Evolutionary conservation across 192 early-diverging fungal species (phyloP), one percentile per base, ranked within the genome.

Genomic region (Linderina pennispora): DNA sequence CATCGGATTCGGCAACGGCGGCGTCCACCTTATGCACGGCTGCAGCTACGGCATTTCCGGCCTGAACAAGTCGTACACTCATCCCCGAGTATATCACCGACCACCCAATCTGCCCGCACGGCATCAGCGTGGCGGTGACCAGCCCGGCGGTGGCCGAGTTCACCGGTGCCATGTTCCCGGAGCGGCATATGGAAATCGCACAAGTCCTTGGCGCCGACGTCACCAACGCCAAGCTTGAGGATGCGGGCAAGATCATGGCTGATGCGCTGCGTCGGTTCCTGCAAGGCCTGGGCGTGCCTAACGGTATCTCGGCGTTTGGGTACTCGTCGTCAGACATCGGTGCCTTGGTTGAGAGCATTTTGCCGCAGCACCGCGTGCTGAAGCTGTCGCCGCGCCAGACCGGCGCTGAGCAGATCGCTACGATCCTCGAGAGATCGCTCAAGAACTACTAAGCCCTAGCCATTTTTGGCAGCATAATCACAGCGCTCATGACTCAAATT

Each of bases 311-410:
- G 15, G 87, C 86, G 2, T 50, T 94, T 45, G 91, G 91, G 0
- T 91, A 82, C 49, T 62, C 75, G 32, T 77, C 75, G 32, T 63
- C 76, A 0, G 78, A 89, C 52, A 84, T 91, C 25, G 74, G 66
- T 13, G 77, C 72, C 8, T 57, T 94, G 48, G 88, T 94, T 16
- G 78, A 88, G 43, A 89, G 89, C 24, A 90, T 89, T 9, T 48
- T 94, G 54, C 91, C 91, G 5, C 91, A 94, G 67, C 86, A 94
- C 59, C 84, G 91, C 37, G 91, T 94, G 15, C 88, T 88, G 45
- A 91, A 91, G 60, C 66, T 94, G 55, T 84, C 91, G n/a, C 91
- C 91, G 15, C 46, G 67, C 9, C 55, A 55, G 33, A 49, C 55
- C 14, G 67, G 60, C 8, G 67, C 67, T 0, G 67, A 70, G 37